phyloP scores from a whole-genome alignment of 768 basidiomycete genomes.

The Tylopilus plumbeoviolaceoides region DNA sequence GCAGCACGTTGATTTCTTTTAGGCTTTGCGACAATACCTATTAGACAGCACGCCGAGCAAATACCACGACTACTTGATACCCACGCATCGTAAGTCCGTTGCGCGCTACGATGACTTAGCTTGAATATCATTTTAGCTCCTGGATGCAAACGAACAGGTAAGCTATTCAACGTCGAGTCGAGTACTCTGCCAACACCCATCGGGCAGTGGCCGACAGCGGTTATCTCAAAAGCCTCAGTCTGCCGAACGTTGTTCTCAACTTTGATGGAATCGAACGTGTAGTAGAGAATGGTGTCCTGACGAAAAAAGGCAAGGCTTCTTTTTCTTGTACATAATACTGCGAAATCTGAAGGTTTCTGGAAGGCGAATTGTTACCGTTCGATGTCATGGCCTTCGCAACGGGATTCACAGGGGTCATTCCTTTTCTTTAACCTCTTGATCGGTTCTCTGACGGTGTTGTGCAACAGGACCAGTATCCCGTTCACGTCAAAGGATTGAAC shows the following conservation, averaged over 20 bases:
- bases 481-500: not conserved
- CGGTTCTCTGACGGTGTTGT: not conserved
- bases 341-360: not conserved
- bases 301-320: constrained; percentile 16
- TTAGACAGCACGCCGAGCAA: not conserved
- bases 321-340: not conserved
- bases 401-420: constrained; percentile 21
- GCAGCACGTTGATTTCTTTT: not conserved
- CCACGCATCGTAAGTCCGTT: not conserved
- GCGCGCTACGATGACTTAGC: not conserved
- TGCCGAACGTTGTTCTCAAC: constrained; percentile 23
- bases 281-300: constrained; percentile 3
- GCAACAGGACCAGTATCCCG: constrained; percentile 17
- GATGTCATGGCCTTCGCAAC: constrained; percentile 35
- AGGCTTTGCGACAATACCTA: not conserved
- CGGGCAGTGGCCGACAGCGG: constrained; percentile 26
- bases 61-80: not conserved
- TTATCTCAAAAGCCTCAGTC: constrained; percentile 18
- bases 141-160: constrained; percentile 53
- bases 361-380: constrained; percentile 28
- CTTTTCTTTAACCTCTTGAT: not conserved
- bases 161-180: not conserved
- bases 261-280: constrained; percentile 20
- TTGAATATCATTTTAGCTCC: constrained; percentile 9
- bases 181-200: not conserved